Evolutionary conservation across 2,329 filamentous ascomycete genomes (phyloP), one percentile per base, ranked within the genome.

Genomic region (Didymella pinodella): DNA sequence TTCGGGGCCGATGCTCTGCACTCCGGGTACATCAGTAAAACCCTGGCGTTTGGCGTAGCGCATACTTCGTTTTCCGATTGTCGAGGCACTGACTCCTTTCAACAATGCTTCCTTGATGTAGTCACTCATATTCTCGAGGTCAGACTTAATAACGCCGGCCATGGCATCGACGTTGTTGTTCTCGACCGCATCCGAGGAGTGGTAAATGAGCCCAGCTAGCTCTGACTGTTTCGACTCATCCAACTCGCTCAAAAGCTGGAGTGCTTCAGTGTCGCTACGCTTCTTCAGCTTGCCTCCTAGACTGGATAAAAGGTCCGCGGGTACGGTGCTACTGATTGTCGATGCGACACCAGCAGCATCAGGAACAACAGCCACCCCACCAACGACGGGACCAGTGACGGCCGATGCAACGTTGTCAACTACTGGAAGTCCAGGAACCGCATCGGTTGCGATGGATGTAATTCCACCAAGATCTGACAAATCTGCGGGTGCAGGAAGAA

Each of bases 231-330:
- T 47, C 8, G 46, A 54, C 50, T 59, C 56, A 51, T 47, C 50
- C 40, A 50, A 46, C 46, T 54, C 46, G 28, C 56, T 47, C 46
- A 59, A 38, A 51, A 59, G 54, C 36, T 57, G 54, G 12, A 45
- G 22, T 12, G 44, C 36, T 28, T 47, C 29, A 2, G 16, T n/a
- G n/a, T 38, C 28, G 20, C 49, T 49, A 31, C 41, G 41, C 41
- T 44, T 44, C 25, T 44, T 44, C 14, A 44, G 20, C 38, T 41
- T 25, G 38, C 8, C 16, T 3, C 20, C 38, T 14, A 41, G 38
- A 4, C 38, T n/a, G 2, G 41, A 12, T 4, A 44, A 12, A 28
- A 44, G 11, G 11, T 14, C 14, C n/a, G 41, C 41, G 14, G 41
- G 41, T 26, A 11, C 22, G 16, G 25, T 25, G 12, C 25, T 7